Evolutionary conservation across 2,329 filamentous ascomycete genomes (phyloP).

Genomic region (Penicillium glabrum): DNA sequence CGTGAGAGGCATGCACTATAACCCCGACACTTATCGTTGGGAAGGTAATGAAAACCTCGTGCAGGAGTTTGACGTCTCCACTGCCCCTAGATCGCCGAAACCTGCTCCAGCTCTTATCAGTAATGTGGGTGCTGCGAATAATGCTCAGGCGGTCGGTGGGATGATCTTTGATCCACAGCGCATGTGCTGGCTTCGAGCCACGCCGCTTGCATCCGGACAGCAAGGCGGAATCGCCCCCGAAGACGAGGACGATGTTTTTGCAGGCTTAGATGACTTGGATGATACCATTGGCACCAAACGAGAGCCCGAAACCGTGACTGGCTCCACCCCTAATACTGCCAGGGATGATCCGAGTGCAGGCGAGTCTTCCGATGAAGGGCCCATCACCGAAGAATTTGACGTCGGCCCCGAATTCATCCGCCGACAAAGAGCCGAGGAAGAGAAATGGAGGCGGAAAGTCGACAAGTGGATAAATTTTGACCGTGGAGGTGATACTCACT

Average conservation of each 20-base stretch:
- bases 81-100: conserved; percentile 42
- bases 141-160: conserved; percentile 90
- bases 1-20: conserved; percentile 95
- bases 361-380: conserved; percentile 67
- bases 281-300: conserved; percentile 49
- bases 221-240: conserved; percentile 57
- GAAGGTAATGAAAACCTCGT: conserved; percentile 91
- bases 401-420: conserved; percentile 92
- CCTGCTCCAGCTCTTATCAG: conserved; percentile 73
- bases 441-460: conserved; percentile 84
- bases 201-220: conserved; percentile 42
- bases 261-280: conserved; percentile 88
- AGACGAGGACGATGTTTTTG: conserved; percentile 91
- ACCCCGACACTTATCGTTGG: conserved; percentile 82
- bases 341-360: conserved; percentile 44
- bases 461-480: conserved; percentile 74
- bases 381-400: conserved; percentile 94
- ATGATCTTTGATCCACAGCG: conserved; percentile 98
- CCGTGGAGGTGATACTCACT: conserved; percentile 53
- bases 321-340: conserved; percentile 25
- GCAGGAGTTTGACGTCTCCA: conserved; percentile 68
- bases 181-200: conserved; percentile 95
- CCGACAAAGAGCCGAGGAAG: conserved; percentile 87
- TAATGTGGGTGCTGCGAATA: conserved; percentile 79
- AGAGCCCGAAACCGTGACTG: conserved; percentile 26